Evolutionary conservation across 345 rosid species (phyloP), one percentile per base, ranked within the genome.

Genomic region (Bruguiera sexangula): DNA sequence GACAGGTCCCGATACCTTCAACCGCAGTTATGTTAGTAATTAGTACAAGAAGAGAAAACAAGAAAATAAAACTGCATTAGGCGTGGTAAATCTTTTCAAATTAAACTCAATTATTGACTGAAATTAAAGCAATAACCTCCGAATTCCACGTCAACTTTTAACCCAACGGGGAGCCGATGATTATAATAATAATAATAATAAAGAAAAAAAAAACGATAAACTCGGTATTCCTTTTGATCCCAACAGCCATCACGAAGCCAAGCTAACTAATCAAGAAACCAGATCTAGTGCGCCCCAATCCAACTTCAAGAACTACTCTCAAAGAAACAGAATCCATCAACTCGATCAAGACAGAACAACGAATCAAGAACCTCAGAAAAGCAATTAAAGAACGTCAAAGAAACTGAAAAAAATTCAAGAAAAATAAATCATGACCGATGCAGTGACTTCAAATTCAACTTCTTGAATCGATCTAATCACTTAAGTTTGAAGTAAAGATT

Each of bases 1-100:
- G 36, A 96, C 99, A 3, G 99, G 99, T 59, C 99, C 99, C 63
- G 99, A 96, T 13, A 96, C 99, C 99, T 95, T 67, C 65, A 70
- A 10, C 65, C 43, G 63, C 73, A 20, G 32, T 62, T 22, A n/a
- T 15, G 13, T 66, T 43, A 70, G 30, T 11, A n/a, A n/a, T 32
- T 22, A 32, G 37, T 8, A 34, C 9, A 34, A 8, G 37, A 58
- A 48, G 30, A n/a, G 30, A 72, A 39, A n/a, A 22, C 13, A 54
- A 11, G 65, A 66, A 43, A 62, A 36, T 54, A 54, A 58, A 53
- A 56, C 4, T 27, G 26, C 62, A 36, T 11, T 26, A n/a, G 10
- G 18, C 36, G 19, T 39, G 20, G 8, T 7, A n/a, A 8, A 31
- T 2, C 9, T 69, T 31, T 13, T 27, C 21, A 13, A 19, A 54